Percentiles rank a stretch among this genome's conserved stretches.
These are phyloP conservation scores for Akebia trifoliata DNA, from an alignment of 164 flowering plant species.

Conservation along the genomic window DNA sequence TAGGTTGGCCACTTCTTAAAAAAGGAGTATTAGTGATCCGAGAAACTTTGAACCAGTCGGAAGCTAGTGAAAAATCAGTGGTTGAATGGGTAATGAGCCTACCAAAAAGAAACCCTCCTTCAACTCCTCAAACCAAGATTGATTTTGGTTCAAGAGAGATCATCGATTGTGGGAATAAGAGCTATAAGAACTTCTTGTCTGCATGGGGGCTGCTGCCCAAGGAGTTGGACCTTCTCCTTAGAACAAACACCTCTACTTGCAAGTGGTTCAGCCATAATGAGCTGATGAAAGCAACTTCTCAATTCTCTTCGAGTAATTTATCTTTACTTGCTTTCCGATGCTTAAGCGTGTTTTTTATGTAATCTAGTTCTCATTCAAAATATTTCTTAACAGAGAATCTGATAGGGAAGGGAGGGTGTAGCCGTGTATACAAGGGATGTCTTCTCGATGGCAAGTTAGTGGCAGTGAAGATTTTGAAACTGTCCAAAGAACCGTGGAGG, in stretches of 20 bases:
- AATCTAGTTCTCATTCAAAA: not conserved
- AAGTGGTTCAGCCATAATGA: slow-evolving; percentile 51
- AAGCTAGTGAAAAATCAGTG: slow-evolving; percentile 47
- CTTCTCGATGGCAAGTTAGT: slow-evolving; percentile 64
- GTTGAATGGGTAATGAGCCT: slow-evolving; percentile 55
- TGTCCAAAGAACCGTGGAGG: slow-evolving; percentile 60
- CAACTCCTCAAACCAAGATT: no score
- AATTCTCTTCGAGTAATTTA: slow-evolving; percentile 66
- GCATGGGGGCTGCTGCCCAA: slow-evolving; percentile 21
- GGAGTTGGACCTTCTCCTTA: slow-evolving; percentile 39
- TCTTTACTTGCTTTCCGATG: slow-evolving; percentile 1
- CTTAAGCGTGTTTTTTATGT: not conserved
- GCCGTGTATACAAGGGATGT: slow-evolving; percentile 68
- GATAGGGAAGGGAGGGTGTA: slow-evolving; percentile 82
- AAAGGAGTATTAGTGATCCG: slow-evolving; percentile 19
- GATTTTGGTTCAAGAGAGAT: slow-evolving; percentile 11
- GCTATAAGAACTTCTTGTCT: slow-evolving; percentile 16
- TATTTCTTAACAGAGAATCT: slow-evolving; percentile 48
- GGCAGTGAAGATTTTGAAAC: slow-evolving; percentile 66
- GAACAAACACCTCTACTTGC: slow-evolving; percentile 33
- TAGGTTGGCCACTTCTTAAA: slow-evolving; percentile 74
- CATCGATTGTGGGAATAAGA: slow-evolving; percentile 6
- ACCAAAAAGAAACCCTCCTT: slow-evolving; percentile 45
- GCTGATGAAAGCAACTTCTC: slow-evolving; percentile 43
- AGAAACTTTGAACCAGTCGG: slow-evolving; percentile 12